phyloP scores from a whole-genome alignment of 2,329 filamentous ascomycete species.

The Uncinocarpus reesii region DNA sequence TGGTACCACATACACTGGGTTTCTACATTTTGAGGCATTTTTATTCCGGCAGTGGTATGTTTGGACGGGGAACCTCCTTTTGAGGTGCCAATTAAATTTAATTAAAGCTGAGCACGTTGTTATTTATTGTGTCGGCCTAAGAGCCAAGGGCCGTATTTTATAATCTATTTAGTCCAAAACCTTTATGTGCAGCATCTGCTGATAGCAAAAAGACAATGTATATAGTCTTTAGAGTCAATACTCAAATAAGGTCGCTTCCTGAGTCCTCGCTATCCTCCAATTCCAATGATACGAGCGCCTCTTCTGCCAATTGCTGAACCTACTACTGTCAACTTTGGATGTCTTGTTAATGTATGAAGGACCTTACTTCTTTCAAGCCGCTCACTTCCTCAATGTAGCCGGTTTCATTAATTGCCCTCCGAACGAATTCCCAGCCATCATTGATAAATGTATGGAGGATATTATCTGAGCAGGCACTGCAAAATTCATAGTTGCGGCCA shows the following conservation, averaged over 20 bases:
- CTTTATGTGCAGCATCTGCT: too few species aligned
- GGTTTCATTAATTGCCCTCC: constrained; percentile 48
- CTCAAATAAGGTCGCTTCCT: not conserved
- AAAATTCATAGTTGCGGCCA: constrained; percentile 50
- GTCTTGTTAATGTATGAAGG: not conserved
- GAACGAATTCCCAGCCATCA: constrained; percentile 52
- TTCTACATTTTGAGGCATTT: too few species aligned
- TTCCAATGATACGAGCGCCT: constrained; percentile 4
- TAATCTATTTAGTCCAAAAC: too few species aligned
- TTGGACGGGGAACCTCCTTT: too few species aligned
- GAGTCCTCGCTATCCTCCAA: not conserved
- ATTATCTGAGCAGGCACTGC: constrained; percentile 51
- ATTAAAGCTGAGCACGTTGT: too few species aligned
- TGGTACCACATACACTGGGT: too few species aligned
- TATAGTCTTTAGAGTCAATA: not conserved
- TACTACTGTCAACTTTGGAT: not conserved
- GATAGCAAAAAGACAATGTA: too few species aligned
- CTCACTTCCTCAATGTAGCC: constrained; percentile 55
- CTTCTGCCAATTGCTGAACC: constrained; percentile 8
- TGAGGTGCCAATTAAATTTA: too few species aligned
- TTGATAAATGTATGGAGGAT: constrained; percentile 44
- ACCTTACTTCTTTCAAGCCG: constrained; percentile 47
- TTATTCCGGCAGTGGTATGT: too few species aligned
- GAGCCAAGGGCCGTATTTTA: too few species aligned
- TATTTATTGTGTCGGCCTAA: too few species aligned